These are phyloP conservation scores for Oxytropis ochrocephala DNA, from an alignment of 306 rosid species.

Conservation along the genomic window DNA sequence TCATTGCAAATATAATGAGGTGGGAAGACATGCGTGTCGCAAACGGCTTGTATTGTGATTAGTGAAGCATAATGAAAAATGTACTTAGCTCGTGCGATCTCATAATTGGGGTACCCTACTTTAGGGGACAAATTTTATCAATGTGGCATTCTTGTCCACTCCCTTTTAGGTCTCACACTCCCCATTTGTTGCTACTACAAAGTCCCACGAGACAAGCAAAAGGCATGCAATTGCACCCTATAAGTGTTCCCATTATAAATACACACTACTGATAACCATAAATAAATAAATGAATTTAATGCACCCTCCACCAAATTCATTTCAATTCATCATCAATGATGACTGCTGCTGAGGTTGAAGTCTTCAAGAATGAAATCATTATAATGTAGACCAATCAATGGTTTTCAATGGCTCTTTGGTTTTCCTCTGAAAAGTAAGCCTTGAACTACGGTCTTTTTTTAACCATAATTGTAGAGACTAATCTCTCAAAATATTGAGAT, in stretches of 20 bases:
- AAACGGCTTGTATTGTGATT: slow-evolving; percentile 14
- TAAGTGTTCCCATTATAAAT: neutral
- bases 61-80: slow-evolving; percentile 28
- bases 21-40: slow-evolving; percentile 8
- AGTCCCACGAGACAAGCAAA: slow-evolving; percentile 18
- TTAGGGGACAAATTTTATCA: slow-evolving; percentile 43
- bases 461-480: too few species aligned
- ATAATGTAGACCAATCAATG: slow-evolving; percentile 16
- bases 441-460: slow-evolving; percentile 27
- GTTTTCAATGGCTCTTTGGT: slow-evolving; percentile 17
- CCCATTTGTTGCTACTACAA: slow-evolving; percentile 20
- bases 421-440: slow-evolving; percentile 34
- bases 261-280: neutral
- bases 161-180: slow-evolving; percentile 25
- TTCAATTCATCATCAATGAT: neutral
- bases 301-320: neutral
- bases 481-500: too few species aligned
- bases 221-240: slow-evolving; percentile 12
- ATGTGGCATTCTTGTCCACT: slow-evolving; percentile 34
- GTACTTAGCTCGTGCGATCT: slow-evolving; percentile 39
- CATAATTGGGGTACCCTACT: slow-evolving; percentile 51
- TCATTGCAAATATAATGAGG: too few species aligned
- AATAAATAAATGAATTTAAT: slow-evolving; percentile 7
- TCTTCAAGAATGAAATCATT: slow-evolving; percentile 46
- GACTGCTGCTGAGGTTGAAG: slow-evolving; percentile 22